Evolutionary conservation across 1,139 yeast species (phyloP), one percentile per base, ranked within the genome.

Genomic region (Saccharomyces hybrid): DNA sequence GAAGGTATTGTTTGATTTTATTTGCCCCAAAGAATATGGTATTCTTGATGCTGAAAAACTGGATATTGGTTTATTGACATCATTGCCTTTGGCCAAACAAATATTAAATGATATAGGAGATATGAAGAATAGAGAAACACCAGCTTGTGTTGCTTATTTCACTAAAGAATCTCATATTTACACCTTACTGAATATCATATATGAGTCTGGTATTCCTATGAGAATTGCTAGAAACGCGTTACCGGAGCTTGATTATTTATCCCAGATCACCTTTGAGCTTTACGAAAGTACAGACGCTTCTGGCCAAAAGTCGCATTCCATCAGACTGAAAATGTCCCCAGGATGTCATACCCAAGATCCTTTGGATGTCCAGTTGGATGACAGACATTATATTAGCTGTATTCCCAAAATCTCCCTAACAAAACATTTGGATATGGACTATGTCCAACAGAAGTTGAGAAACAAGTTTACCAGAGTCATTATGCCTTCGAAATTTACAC

Each of bases 321-420:
- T 95, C 53, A 80, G 98, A 64, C 78, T 95, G 58, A 85, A 95
- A 16, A 78, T 95, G 62, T 88, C 97, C 1, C 98, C 99, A 0
- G 99, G 99, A 34, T 95, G 99, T 71, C 97, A 95, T 71, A 90
- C 98, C 0, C 96, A 90, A 66, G 96, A 93, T 71, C 99, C 99
- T 16, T 77, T 95, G 60, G 99, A 95, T 73, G 96, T 95, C 49
- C 96, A 93, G 71, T 77, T 95, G 50, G 99, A 95, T 71, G 95
- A 90, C 52, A 93, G 90, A 70, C 99, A 95, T 71, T 93, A 95
- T 72, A 93, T 95, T 62, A 93, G 96, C 16, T 93, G 97, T 67
- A 95, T 93, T 62, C 96, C 97, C 44, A 82, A 93, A 64, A 82
- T 90, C 55, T 85, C 89, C 53, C 78, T 95, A 64, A 95, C 99